Percentiles rank a stretch among this genome's conserved stretches.
These are phyloP conservation scores for Citeromyces hawaiiensis DNA, from an alignment of 1,139 yeast species.

Conservation along the genomic window DNA sequence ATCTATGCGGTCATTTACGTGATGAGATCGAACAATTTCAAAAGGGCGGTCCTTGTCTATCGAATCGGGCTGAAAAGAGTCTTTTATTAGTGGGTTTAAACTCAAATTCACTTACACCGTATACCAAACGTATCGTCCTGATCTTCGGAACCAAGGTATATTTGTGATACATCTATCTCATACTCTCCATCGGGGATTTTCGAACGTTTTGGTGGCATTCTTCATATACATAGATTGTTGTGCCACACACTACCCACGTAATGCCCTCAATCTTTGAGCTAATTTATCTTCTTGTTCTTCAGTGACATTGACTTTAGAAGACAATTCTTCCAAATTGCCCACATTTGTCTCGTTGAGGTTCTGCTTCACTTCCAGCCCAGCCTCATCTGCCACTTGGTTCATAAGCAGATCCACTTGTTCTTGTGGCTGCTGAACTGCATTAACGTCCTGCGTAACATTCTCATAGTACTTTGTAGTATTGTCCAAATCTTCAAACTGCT, in stretches of 20 bases:
- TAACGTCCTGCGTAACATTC: constrained; percentile 76
- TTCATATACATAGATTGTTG: too few species aligned
- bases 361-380: constrained; percentile 87
- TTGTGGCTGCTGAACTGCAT: constrained; percentile 84
- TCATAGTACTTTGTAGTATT: constrained; percentile 91
- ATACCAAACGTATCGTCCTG: constrained; percentile 14
- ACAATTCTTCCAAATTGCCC: constrained; percentile 23
- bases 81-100: constrained; percentile 6
- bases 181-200: constrained; percentile 19
- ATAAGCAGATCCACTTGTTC: constrained; percentile 88
- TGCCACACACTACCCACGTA: constrained; percentile 34
- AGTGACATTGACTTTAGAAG: constrained; percentile 24
- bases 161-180: constrained; percentile 15
- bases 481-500: constrained; percentile 91
- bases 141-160: constrained; percentile 5
- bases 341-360: constrained; percentile 42
- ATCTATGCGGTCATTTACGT: constrained; percentile 4
- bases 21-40: constrained; percentile 9
- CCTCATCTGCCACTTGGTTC: constrained; percentile 95
- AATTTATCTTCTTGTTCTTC: constrained; percentile 82
- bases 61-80: constrained; percentile 17
- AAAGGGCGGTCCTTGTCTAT: constrained; percentile 12
- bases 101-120: constrained; percentile 11
- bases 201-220: background rate
- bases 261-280: constrained; percentile 79